These are phyloP conservation scores for Neoascochyta sp. DNA, from an alignment of 2,329 filamentous ascomycete genomes.

Conservation along the genomic window DNA sequence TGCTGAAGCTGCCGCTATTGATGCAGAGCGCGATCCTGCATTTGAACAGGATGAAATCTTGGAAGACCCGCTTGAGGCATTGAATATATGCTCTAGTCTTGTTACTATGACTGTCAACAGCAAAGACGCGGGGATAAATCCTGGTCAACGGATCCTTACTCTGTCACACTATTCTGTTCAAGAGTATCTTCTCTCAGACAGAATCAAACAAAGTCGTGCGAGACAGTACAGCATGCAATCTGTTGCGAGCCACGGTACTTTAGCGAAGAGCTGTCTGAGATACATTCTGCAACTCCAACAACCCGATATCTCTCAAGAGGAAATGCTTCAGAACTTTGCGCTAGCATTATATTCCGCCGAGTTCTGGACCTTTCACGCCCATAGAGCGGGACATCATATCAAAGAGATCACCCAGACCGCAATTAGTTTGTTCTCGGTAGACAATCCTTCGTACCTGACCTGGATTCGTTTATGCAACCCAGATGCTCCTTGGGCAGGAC, in stretches of 20 bases:
- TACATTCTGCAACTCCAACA: slow-evolving; percentile 25
- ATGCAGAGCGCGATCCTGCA: slow-evolving; percentile 13
- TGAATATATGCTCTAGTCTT: slow-evolving; percentile 25
- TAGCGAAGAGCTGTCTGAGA: slow-evolving; percentile 20
- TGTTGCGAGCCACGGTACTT: slow-evolving; percentile 12
- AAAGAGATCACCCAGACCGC: slow-evolving; percentile 6
- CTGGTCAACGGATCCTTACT: slow-evolving; percentile 1
- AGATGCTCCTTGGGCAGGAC: slow-evolving; percentile 4
- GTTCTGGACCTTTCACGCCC: slow-evolving; percentile 24
- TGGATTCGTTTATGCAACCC: slow-evolving; percentile 20
- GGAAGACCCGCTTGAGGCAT: slow-evolving; percentile 21
- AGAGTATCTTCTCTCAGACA: slow-evolving; percentile 21
- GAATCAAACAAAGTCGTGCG: slow-evolving; percentile 16
- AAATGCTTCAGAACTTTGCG: slow-evolving; percentile 6
- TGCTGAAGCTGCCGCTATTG: slow-evolving; percentile 10
- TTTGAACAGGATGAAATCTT: slow-evolving; percentile 28
- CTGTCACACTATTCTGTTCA: slow-evolving; percentile 29
- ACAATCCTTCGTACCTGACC: slow-evolving; percentile 14
- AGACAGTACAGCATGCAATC: slow-evolving; percentile 21
- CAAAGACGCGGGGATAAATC: background rate
- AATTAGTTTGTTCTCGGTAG: slow-evolving; percentile 9
- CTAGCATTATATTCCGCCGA: slow-evolving; percentile 27
- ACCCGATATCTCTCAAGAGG: slow-evolving; percentile 2
- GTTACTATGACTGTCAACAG: slow-evolving; percentile 14
- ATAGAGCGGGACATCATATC: slow-evolving; percentile 8